Percentiles rank a stretch among this genome's conserved stretches.
Evolutionary conservation across 495 filamentous ascomycete genomes (phyloP).

Genomic region (Lophiotrema nucula): DNA sequence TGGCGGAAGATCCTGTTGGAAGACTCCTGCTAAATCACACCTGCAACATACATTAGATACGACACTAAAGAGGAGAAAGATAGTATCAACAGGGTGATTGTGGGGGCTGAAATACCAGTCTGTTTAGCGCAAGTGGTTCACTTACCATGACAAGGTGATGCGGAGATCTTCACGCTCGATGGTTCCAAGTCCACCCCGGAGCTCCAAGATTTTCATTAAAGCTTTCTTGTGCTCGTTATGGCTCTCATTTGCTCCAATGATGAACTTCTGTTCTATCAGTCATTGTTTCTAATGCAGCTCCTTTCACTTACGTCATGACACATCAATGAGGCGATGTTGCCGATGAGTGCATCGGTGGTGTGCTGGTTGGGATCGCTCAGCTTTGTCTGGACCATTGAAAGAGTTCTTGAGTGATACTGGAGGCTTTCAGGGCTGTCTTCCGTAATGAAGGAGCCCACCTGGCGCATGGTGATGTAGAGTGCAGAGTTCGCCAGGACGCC

Average conservation of each 20-base stretch:
- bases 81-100: not conserved
- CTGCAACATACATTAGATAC: not conserved
- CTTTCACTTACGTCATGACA: constrained; percentile 8
- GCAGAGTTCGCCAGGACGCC: constrained; percentile 7
- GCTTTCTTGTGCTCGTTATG: constrained; percentile 3
- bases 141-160: constrained; percentile 17
- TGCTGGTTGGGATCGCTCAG: constrained; percentile 9
- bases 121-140: too few species aligned
- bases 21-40: constrained; percentile 7
- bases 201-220: constrained; percentile 5
- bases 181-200: constrained; percentile 6
- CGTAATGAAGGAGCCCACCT: not conserved
- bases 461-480: constrained; percentile 3
- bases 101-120: too few species aligned
- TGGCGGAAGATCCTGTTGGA: constrained; percentile 9
- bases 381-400: constrained; percentile 1
- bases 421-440: constrained; percentile 8
- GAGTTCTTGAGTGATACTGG: not conserved
- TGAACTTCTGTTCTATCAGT: constrained; percentile 6
- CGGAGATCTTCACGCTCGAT: constrained; percentile 6
- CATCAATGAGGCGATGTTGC: constrained; percentile 7
- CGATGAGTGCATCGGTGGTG: constrained; percentile 3
- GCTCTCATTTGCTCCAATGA: not conserved
- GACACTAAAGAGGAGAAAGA: not conserved
- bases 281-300: not conserved